Conservation (phyloP, 192 early-diverging fungal species). For the Gryganskiella cystojenkinii region DNA sequence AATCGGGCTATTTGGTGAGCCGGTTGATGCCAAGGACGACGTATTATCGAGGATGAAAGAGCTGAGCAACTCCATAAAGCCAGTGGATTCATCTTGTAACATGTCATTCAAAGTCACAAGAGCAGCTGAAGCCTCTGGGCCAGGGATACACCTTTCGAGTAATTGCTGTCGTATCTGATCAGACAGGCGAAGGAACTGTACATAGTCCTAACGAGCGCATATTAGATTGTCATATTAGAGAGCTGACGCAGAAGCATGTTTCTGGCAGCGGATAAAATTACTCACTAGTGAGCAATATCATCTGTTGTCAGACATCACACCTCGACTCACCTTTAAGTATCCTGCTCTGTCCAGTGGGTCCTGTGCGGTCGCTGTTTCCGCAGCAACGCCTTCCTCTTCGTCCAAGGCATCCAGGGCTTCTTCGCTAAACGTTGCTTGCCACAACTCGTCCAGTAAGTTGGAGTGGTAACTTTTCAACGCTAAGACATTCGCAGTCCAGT, state of each 20-base stretch:
- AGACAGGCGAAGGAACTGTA: constrained; percentile 18
- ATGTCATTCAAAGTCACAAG: constrained; percentile 37
- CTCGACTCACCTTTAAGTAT: too few relatives aligned
- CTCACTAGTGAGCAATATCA: background rate
- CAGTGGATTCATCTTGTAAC: constrained; percentile 28
- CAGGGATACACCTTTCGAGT: constrained; percentile 37
- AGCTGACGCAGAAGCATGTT: background rate
- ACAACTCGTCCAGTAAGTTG: constrained; percentile 25
- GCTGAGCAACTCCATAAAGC: constrained; percentile 14
- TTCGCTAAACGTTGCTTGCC: constrained; percentile 8
- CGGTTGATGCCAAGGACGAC: background rate
- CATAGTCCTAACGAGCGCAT: constrained; percentile 3
- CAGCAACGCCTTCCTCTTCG: background rate
- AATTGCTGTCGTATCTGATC: constrained; percentile 30
- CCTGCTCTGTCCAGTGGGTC: background rate
- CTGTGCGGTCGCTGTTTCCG: too few relatives aligned
- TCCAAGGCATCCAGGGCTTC: too few relatives aligned
- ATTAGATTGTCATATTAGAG: background rate
- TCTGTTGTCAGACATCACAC: background rate
- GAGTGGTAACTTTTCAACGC: constrained; percentile 34
- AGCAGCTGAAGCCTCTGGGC: constrained; percentile 28
- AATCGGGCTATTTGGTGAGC: background rate
- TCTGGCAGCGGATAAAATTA: background rate
- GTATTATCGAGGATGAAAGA: background rate
- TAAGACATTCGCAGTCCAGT: constrained; percentile 30